Evolutionary conservation across 2,329 filamentous ascomycete genomes (phyloP).

Genomic region (Pseudofabraea citricarpa): DNA sequence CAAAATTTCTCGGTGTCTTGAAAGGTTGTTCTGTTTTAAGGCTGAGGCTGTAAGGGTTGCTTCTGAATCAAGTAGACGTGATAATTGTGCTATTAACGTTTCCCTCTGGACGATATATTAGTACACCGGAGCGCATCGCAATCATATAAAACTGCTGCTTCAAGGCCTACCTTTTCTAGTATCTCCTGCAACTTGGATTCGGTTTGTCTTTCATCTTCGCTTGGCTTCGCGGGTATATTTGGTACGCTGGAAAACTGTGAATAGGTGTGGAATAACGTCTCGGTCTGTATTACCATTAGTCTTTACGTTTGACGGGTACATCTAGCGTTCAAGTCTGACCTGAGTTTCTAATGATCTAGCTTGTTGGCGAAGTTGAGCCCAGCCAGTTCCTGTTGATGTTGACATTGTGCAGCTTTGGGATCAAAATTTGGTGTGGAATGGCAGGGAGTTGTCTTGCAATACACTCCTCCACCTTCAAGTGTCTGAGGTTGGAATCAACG

Average conservation of each 20-base stretch:
- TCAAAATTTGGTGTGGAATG: neutral
- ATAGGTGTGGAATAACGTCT: conserved; percentile 77
- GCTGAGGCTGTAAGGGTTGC: conserved; percentile 80
- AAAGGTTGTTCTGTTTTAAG: conserved; percentile 94
- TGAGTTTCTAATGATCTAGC: conserved; percentile 84
- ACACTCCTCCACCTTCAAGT: neutral
- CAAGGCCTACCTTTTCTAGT: conserved; percentile 63
- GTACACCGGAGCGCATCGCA: neutral
- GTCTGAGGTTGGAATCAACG: neutral
- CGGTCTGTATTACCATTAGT: conserved; percentile 55
- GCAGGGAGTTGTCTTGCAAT: neutral
- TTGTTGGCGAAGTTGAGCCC: conserved; percentile 93
- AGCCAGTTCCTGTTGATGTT: conserved; percentile 46
- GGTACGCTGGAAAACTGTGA: conserved; percentile 83
- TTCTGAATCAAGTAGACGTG: conserved; percentile 89
- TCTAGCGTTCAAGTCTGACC: no score
- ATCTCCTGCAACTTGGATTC: conserved; percentile 81
- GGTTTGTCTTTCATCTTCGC: conserved; percentile 75
- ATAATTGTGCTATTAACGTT: conserved; percentile 72
- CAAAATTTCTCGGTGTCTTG: conserved; percentile 86
- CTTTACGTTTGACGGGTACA: no score
- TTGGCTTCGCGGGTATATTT: conserved; percentile 76
- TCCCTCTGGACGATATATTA: conserved; percentile 60
- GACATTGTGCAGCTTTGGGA: conserved; percentile 6
- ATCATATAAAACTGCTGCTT: no score